A percentile compares a stretch with the other conserved stretches of the same genome.
Evolutionary conservation across 2,329 filamentous ascomycete genomes (phyloP).

Genomic region (Arthrobotrys pseudoclavata): DNA sequence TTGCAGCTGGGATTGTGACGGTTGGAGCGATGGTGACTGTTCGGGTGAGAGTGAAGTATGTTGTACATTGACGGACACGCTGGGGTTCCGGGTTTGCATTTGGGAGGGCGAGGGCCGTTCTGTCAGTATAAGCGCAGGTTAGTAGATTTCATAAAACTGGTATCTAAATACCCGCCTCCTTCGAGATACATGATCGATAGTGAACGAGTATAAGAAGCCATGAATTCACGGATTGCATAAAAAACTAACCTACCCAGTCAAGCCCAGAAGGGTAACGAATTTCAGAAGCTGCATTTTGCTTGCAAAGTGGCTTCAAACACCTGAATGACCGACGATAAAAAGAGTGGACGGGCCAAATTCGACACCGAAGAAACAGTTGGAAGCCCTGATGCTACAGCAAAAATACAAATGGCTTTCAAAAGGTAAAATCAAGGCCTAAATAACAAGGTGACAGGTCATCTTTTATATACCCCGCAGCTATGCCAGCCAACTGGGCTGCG

Average conservation of each 20-base stretch:
- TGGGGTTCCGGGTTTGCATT: slow-evolving; percentile 7
- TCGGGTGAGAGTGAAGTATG: background rate
- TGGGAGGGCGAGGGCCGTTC: background rate
- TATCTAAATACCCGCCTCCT: too few species aligned
- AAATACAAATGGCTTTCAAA: background rate
- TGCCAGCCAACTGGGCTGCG: background rate
- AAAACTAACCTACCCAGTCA: slow-evolving; percentile 19
- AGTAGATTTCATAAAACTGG: background rate
- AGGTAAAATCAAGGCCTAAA: background rate
- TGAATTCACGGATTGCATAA: background rate
- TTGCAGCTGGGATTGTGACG: background rate
- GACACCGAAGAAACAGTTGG: background rate
- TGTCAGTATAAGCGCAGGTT: background rate
- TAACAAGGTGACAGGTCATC: background rate
- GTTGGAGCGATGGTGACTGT: slow-evolving; percentile 15
- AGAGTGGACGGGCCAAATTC: slow-evolving; percentile 4
- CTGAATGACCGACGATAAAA: background rate
- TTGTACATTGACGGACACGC: background rate
- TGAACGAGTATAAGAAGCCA: background rate
- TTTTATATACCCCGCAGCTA: slow-evolving; percentile 9
- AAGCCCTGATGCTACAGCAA: background rate
- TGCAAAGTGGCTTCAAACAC: background rate
- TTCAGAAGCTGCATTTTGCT: slow-evolving; percentile 14
- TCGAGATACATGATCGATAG: background rate
- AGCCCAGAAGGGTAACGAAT: background rate